Evolutionary conservation across 768 basidiomycete species (phyloP), one percentile per base, ranked within the genome.

Genomic region (Tephrocybe sp.): DNA sequence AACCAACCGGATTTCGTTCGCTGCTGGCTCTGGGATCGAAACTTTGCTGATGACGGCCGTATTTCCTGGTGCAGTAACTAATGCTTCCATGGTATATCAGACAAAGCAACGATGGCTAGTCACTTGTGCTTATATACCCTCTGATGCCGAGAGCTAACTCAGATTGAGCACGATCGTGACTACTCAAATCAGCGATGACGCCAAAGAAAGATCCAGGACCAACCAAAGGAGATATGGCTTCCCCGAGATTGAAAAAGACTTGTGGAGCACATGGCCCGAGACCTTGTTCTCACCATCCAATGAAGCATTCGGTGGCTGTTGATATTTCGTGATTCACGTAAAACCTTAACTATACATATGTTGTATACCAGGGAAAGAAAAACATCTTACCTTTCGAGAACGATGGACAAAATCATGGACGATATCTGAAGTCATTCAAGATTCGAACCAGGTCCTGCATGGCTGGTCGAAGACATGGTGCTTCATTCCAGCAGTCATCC

Each of bases 401-500:
- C 26, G 9, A 40, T 17, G 34, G 10, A 43, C 17, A 17, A 17
- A 3, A 20, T 48, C 47, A 53, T n/a, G 46, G 40, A 14, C 45
- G 41, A 21, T 47, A 36, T 18, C 38, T 51, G 57, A 71, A 52
- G 38, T 56, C 59, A 53, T 70, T 69, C 42, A 74, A 51, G 14
- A 67, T 62, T 9, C 33, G 36, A n/a, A 65, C 44, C 25, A 77
- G 63, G 32, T 75, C 68, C 3, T 60, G 53, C 78, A 81, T 81
- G 20, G 62, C 64, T 5, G 78, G 80, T 18, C 80, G 68, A 2
- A 71, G 43, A 23, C 57, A 54, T 17, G 64, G 66, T 14, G 70
- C 68, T 24, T 61, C 54, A 39, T 63, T 62, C 80, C 80, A 82
- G 55, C 80, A 81, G 32, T 61, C 66, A 45, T 76, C 71, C 42